These are phyloP conservation scores for Bipolaris gigantea DNA, from an alignment of 2,329 filamentous ascomycete genomes.

Conservation along the genomic window DNA sequence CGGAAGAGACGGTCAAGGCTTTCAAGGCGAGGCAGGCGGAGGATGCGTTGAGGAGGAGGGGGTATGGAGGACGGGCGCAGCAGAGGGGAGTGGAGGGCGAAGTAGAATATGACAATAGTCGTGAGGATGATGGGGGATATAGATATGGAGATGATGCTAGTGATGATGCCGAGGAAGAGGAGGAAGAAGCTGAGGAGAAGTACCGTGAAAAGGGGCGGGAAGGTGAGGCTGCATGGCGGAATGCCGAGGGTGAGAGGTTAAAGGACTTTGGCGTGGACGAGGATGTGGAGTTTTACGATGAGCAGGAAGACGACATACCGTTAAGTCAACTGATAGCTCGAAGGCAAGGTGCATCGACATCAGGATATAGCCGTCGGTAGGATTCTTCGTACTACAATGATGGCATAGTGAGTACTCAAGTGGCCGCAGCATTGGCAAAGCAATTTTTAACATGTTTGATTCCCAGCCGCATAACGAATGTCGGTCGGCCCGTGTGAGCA, in stretches of 20 bases:
- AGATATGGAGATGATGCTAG: conserved; percentile 28
- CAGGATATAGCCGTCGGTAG: conserved; percentile 3
- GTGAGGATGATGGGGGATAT: conserved; percentile 18
- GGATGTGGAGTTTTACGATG: conserved; percentile 68
- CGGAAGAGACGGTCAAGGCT: conserved; percentile 52
- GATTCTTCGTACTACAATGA: neutral
- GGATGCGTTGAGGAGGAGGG: conserved; percentile 51
- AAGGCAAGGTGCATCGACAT: conserved; percentile 16
- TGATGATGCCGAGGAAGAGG: conserved; percentile 17
- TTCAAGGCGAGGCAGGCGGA: conserved; percentile 58
- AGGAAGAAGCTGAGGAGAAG: conserved; percentile 15
- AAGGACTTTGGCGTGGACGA: conserved; percentile 81
- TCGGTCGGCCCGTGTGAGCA: conserved; percentile 21
- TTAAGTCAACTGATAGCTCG: conserved; percentile 64
- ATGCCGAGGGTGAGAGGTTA: conserved; percentile 73
- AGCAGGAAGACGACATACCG: conserved; percentile 68
- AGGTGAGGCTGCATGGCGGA: conserved; percentile 68
- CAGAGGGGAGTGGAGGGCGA: conserved; percentile 12
- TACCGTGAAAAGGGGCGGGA: conserved; percentile 31
- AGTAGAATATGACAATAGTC: neutral
- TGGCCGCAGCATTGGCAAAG: neutral
- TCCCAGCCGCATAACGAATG: conserved; percentile 12
- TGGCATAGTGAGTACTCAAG: neutral
- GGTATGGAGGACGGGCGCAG: conserved; percentile 49
- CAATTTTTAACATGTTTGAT: neutral